Base-by-base conservation (phyloP, 73 alveolate species). In the Paramecium pentaurelia region DNA sequence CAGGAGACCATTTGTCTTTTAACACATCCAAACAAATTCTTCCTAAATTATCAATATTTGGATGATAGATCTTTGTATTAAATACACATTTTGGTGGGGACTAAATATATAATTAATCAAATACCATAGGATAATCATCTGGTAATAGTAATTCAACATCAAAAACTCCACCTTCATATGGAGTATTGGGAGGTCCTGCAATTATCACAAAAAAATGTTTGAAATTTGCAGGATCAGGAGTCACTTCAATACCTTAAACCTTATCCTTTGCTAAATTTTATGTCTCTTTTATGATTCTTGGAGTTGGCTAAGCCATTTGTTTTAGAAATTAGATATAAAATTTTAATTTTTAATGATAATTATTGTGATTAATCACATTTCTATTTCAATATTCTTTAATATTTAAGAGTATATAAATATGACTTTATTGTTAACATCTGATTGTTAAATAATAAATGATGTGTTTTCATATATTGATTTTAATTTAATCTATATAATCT, bases 1-100 rank as follows among this genome's bases (percentile, higher is more conserved):
- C 99, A 6, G 99, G 99, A 92, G 97, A 88, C 99, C 99, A 97
- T 73, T 97, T 97, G 64, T 97, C 96, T 92, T 96, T 95, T 89
- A 97, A 92, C 75, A 96, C 94, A 93, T 97, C 99, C 38, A 97
- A 93, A 77, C 99, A 97, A 49, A 97, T 97, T 95, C 99, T 95
- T 58, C 99, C 99, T 37, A 95, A 93, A 83, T 92, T 92, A 93
- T 96, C 99, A 91, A 97, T 97, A 83, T 97, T 96, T 11, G 99
- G 99, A 91, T 97, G 99, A 95, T 93, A 97, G 86, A 97, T 97
- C 89, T 97, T 96, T 42, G 99, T 97, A 92, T 95, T 93, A 95
- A 97, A 96, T 25, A 95, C 95, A 40, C 96, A 96, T 93, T 97
- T 97, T 37, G 99, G 99, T 32, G 99, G 99, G 27, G 91, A 60